Evolutionary conservation across 371 early-diverging fungal genomes (phyloP), one percentile per base, ranked within the genome.

Genomic region (Coemansia sp.): DNA sequence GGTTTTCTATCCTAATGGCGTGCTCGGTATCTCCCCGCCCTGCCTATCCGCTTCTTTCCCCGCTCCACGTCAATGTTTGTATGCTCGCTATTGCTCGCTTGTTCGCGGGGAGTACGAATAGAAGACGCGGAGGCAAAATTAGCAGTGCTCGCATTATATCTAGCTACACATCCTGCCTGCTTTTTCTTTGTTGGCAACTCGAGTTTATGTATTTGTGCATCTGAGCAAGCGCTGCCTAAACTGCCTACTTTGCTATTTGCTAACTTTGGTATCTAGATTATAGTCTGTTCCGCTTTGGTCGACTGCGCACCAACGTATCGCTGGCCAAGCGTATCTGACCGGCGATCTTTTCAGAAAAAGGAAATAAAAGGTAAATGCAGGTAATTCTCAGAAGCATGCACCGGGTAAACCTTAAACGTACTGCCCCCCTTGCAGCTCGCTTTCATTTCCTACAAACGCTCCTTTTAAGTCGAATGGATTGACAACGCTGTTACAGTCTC

Each of bases 351-450:
- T 26, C 26, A 26, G 26, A 26, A 26, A 26, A 26, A 26, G 26
- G 26, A 26, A 26, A 26, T 47, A 47, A 47, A 45, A 47, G 38
- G 16, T 53, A 36, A 10, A 53, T 20, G 48, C 30, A 48, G 30
- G 48, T 12, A 9, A 48, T 20, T 53, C 35, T 53, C 53, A 11
- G 53, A 38, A 20, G 8, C 20, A 34, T 36, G 16, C 9, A 6
- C 53, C 35, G 53, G 53, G n/a, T 16, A 53, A 53, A 53, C 35
- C 11, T 35, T 35, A 47, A 47, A 26, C 43, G 5, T 16, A 2
- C 34, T 53, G 38, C 53, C 34, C 9, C 53, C 38, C 53, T 52
- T 53, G 36, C 53, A 52, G 53, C 38, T 9, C 20, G 14, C 41
- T 41, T 41, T 41, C 8, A 16, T 45, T 45, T n/a, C 45, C 16